Conservation (phyloP, 139 green algal genomes). For the Chlamydomonas schloesseri region DNA sequence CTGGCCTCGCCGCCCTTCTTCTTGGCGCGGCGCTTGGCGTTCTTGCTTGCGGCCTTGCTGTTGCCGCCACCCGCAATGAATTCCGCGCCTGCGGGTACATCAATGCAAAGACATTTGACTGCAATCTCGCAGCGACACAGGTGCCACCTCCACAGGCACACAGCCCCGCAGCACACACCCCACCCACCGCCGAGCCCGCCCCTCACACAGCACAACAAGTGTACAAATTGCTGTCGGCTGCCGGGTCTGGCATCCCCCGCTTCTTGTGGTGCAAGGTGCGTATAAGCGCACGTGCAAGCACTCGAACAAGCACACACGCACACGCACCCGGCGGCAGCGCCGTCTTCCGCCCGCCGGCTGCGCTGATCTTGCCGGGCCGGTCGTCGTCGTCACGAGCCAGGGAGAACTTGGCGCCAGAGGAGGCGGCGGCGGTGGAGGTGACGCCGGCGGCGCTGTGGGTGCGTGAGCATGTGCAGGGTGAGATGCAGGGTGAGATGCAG, state of each 20-base stretch:
- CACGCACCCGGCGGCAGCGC: constrained; percentile 58
- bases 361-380: constrained; percentile 49
- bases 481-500: not conserved
- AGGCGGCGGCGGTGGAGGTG: not conserved
- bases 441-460: not conserved
- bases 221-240: no score
- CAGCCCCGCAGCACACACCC: no score
- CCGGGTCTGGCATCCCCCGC: no score
- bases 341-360: not conserved
- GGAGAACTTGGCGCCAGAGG: constrained; percentile 59
- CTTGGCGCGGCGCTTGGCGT: constrained; percentile 72
- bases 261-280: no score
- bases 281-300: no score
- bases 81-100: constrained; percentile 42
- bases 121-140: no score
- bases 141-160: no score
- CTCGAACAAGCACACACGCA: not conserved
- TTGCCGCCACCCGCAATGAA: constrained; percentile 6
- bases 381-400: constrained; percentile 64
- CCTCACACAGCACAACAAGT: no score
- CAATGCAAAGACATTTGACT: no score
- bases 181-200: no score
- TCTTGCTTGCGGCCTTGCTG: constrained; percentile 78
- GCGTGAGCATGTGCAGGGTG: not conserved
- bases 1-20: constrained; percentile 52